A percentile compares a stretch with the other conserved stretches of the same genome.
phyloP scores from a whole-genome alignment of 306 rosid species.

The Lathyrus oleraceus region DNA sequence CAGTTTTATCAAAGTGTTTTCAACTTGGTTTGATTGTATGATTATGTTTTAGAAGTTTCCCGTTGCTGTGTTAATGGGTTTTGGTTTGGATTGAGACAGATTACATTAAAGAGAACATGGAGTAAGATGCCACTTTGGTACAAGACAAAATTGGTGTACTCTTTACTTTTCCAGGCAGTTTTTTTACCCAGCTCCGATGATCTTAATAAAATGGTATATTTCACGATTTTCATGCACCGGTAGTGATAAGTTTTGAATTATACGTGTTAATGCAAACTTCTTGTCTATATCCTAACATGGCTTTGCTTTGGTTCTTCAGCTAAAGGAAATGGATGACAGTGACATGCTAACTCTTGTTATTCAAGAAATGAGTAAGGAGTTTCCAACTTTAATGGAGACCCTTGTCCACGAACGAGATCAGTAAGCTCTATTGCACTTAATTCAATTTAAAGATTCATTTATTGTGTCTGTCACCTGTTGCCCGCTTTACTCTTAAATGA shows the following conservation, averaged over 20 bases:
- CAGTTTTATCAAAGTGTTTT: constrained; percentile 10
- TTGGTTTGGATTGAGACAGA: constrained; percentile 52
- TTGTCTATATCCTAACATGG: constrained; percentile 31
- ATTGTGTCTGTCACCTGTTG: constrained; percentile 9
- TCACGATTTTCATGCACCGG: constrained; percentile 17
- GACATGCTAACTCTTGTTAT: constrained; percentile 88
- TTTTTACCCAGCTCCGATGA: constrained; percentile 81
- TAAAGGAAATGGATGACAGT: constrained; percentile 87
- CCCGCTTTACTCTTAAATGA: constrained; percentile 1
- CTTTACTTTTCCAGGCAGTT: constrained; percentile 72
- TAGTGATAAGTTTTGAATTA: constrained; percentile 31
- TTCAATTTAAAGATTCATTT: constrained; percentile 28
- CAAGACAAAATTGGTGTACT: constrained; percentile 71
- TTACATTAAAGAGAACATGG: constrained; percentile 89
- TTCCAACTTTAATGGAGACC: constrained; percentile 94
- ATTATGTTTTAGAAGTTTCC: constrained; percentile 25
- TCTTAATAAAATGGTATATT: constrained; percentile 73
- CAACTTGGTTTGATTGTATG: constrained; percentile 9
- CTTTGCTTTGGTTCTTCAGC: constrained; percentile 52
- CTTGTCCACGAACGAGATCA: constrained; percentile 92
- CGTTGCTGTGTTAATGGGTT: constrained; percentile 22
- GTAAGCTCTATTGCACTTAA: constrained; percentile 50
- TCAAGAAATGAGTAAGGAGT: constrained; percentile 92
- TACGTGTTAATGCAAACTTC: background rate
- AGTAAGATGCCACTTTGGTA: constrained; percentile 92